Percentiles rank a stretch among this genome's conserved stretches.
Evolutionary conservation across 495 filamentous ascomycete genomes (phyloP).

Genomic region (Penicillium coffeae): DNA sequence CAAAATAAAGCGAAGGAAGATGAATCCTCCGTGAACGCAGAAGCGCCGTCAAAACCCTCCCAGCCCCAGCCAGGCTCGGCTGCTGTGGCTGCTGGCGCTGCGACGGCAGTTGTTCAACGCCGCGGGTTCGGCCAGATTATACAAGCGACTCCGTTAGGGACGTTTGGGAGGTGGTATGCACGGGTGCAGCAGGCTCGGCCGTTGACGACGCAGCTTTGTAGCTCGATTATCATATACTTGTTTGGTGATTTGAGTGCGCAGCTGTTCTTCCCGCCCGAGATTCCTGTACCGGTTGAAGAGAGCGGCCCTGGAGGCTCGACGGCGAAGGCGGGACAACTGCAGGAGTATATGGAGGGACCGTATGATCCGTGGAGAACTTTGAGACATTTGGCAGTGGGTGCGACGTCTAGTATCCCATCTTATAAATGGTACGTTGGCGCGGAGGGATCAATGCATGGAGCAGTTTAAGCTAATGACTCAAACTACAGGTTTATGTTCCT

Average conservation of each 20-base stretch:
- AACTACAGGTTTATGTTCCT: conserved; percentile 72
- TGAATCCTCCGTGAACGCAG: conserved; percentile 3
- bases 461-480: background rate
- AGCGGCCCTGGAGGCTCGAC: background rate
- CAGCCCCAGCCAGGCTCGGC: conserved; percentile 6
- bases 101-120: conserved; percentile 44
- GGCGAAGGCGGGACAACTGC: conserved; percentile 6
- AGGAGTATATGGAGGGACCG: conserved; percentile 38
- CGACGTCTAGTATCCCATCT: conserved; percentile 65
- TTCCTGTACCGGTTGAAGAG: conserved; percentile 7
- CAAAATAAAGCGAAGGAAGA: conserved; percentile 5
- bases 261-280: conserved; percentile 42
- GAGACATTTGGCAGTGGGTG: conserved; percentile 70
- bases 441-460: too few species aligned
- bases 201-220: conserved; percentile 72
- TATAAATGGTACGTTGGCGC: conserved; percentile 63
- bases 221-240: conserved; percentile 72
- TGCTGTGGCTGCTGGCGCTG: conserved; percentile 16
- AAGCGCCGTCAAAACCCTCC: background rate
- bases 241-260: conserved; percentile 81
- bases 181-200: conserved; percentile 66
- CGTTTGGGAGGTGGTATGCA: conserved; percentile 53
- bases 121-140: conserved; percentile 58
- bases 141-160: conserved; percentile 45
- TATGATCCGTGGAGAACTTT: conserved; percentile 70